Evolutionary conservation across 805 yeast species (phyloP), one percentile per base, ranked within the genome.

Genomic region (Kluyveromyces aestuarii): DNA sequence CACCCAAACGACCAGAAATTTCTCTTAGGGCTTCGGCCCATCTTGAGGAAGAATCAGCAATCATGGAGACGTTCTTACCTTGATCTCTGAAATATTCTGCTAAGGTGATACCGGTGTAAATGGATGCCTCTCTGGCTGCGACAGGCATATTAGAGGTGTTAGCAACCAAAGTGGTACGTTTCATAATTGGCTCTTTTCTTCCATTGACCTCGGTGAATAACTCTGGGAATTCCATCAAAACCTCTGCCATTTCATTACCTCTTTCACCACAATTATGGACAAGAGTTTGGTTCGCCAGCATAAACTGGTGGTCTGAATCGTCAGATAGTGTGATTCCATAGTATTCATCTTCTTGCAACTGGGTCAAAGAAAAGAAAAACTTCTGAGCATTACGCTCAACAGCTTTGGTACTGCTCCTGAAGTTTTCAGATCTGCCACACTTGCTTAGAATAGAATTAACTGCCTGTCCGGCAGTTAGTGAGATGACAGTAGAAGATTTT

Each of bases 21-120:
- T 93, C 99, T 84, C 99, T 90, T 68, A 93, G 79, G 53, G 99
- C 99, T 77, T 93, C 99, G 41, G 99, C 99, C 99, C 99, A 93
- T 79, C 99, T 90, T 33, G 97, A 90, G 35, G 98, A 91, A 6
- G 99, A 93, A 71, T 93, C 99, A 52, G 99, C 99, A 84, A 93
- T 93, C 98, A 93, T 93, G 35, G 98, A 82, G 55, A 93, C 99
- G 67, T 93, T 77, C 77, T 93, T 93, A 75, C 99, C 99, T 76
- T 93, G 99, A 76, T 93, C 99, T 80, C 99, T 90, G 82, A 93
- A 93, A 72, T 93, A 93, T 73, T 93, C 99, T 44, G 99, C 98
- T 59, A 93, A 75, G 5, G 99, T 93, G 63, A 93, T 93, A 78
- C 99, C 99, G 14, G 99, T 93, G 73, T 93, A 93, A 62, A 93